These are phyloP conservation scores for Dactylellina cionopaga DNA, from an alignment of 2,329 filamentous ascomycete genomes.

Conservation along the genomic window DNA sequence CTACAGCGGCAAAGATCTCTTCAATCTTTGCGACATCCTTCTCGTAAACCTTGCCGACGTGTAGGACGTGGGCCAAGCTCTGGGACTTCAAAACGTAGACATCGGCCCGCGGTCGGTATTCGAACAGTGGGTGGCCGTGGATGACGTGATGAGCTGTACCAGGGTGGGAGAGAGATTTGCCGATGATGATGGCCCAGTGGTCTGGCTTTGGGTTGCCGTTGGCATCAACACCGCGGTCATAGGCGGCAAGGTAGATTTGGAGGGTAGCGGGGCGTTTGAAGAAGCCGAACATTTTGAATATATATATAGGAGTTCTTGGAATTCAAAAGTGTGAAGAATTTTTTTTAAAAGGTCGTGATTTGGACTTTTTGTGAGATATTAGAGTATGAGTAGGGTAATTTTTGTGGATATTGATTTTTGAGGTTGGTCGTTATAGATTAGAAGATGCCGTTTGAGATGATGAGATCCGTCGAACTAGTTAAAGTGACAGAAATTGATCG, in stretches of 20 bases:
- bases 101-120: conserved; percentile 46
- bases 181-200: conserved; percentile 51
- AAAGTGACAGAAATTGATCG: conserved; percentile 51
- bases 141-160: conserved; percentile 52
- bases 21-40: conserved; percentile 40
- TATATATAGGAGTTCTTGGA: too few species aligned
- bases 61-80: conserved; percentile 40
- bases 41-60: conserved; percentile 45
- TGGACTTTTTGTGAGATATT: conserved; percentile 7
- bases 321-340: neutral
- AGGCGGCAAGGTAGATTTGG: conserved; percentile 49
- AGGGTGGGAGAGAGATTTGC: conserved; percentile 44
- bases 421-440: neutral
- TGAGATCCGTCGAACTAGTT: conserved; percentile 48
- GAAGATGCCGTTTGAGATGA: conserved; percentile 3
- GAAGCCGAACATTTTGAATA: conserved; percentile 44
- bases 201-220: conserved; percentile 43
- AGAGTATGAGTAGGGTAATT: conserved; percentile 7
- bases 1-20: conserved; percentile 31
- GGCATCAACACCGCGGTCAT: conserved; percentile 48
- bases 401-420: neutral
- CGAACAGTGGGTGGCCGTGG: conserved; percentile 50
- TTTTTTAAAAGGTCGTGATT: neutral
- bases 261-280: conserved; percentile 40
- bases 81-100: conserved; percentile 50